Conservation (phyloP, 495 filamentous ascomycete species). For the Penicillium ucsense region DNA sequence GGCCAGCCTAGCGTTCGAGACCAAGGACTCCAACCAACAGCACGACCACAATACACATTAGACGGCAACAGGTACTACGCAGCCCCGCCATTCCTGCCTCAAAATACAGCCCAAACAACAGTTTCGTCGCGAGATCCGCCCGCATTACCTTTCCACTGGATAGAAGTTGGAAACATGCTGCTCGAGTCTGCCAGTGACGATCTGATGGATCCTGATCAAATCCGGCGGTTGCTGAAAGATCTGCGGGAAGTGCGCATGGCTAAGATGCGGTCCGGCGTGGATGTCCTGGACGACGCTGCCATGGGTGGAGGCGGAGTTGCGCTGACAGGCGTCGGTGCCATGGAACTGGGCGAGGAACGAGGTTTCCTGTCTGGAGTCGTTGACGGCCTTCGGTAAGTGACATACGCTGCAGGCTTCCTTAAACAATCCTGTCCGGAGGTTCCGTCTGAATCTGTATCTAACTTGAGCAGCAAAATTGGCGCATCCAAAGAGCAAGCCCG, state of each 20-base stretch:
- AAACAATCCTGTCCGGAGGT: background rate
- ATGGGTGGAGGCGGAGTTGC: constrained; percentile 56
- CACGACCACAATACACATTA: constrained; percentile 29
- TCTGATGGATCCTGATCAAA: constrained; percentile 62
- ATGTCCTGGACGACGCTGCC: constrained; percentile 54
- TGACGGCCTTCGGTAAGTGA: constrained; percentile 62
- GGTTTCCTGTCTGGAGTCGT: constrained; percentile 78
- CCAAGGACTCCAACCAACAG: constrained; percentile 19
- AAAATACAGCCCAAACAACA: constrained; percentile 28
- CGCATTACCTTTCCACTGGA: constrained; percentile 86
- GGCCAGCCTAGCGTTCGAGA: constrained; percentile 27
- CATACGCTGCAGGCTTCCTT: background rate
- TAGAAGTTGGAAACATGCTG: constrained; percentile 77
- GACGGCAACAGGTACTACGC: constrained; percentile 34
- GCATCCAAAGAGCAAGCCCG: constrained; percentile 40
- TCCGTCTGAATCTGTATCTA: background rate
- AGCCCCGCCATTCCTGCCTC: constrained; percentile 32
- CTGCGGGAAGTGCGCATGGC: constrained; percentile 80
- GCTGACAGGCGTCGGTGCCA: constrained; percentile 75
- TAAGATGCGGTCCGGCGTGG: constrained; percentile 72
- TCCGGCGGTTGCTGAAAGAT: constrained; percentile 68
- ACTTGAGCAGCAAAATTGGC: constrained; percentile 29
- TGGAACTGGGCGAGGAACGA: constrained; percentile 84
- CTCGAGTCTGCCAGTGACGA: constrained; percentile 81
- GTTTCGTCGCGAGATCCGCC: constrained; percentile 26